Percentiles rank a stretch among this genome's conserved stretches.
These are phyloP conservation scores for Eucalyptus cladocalyx DNA, from an alignment of 345 rosid genomes.

Conservation along the genomic window DNA sequence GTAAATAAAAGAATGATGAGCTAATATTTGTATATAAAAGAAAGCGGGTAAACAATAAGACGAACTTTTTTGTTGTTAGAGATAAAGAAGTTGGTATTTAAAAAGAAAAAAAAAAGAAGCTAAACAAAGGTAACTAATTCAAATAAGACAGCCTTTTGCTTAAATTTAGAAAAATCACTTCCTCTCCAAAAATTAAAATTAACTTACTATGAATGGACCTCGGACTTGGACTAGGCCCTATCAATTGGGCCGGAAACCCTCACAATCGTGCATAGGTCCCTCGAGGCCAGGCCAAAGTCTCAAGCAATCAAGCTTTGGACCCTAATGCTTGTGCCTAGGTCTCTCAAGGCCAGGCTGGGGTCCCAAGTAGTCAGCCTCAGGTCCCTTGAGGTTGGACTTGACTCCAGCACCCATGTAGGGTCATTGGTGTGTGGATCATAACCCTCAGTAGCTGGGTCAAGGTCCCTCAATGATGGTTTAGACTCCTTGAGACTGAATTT, in stretches of 20 bases:
- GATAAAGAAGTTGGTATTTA: neutral
- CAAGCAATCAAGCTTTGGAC: neutral
- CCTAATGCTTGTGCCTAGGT: neutral
- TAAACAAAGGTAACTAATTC: neutral
- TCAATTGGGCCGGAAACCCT: neutral
- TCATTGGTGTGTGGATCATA: neutral
- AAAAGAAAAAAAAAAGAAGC: neutral
- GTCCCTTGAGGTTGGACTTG: fast-evolving
- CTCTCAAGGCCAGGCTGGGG: neutral
- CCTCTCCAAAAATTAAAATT: neutral
- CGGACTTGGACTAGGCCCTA: neutral
- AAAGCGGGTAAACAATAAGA: neutral
- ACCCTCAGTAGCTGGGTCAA: neutral
- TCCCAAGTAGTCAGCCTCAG: neutral
- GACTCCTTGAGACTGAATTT: neutral
- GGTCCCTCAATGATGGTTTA: neutral
- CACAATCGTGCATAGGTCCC: neutral
- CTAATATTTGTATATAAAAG: neutral
- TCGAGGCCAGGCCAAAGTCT: neutral
- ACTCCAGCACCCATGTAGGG: neutral
- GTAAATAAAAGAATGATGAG: neutral
- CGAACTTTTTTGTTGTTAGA: neutral
- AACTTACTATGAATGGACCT: neutral
- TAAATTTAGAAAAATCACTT: neutral
- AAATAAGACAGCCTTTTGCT: neutral